Percentiles rank a stretch among this genome's conserved stretches.
Conservation (phyloP, 805 yeast species). For the Cyberlindnera americana region DNA sequence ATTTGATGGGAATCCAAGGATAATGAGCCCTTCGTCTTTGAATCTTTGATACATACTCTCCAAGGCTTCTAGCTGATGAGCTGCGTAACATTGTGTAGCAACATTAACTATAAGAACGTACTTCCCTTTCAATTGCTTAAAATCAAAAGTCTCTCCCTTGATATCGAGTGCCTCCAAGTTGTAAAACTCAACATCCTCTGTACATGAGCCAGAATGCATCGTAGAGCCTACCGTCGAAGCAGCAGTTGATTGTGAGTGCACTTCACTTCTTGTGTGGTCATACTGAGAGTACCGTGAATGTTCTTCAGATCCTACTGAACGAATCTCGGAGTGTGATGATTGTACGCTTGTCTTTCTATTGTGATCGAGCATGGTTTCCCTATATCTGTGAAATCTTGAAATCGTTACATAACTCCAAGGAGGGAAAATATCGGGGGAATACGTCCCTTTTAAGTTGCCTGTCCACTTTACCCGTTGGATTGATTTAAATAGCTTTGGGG, state of each 20-base stretch:
- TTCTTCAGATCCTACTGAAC: neutral
- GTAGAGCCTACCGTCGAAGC: neutral
- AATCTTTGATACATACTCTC: conserved; percentile 67
- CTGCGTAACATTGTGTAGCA: conserved; percentile 80
- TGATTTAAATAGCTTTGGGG: no score
- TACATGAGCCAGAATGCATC: no score
- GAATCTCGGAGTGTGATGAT: neutral
- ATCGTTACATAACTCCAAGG: no score
- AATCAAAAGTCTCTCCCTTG: conserved; percentile 54
- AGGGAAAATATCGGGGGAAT: no score
- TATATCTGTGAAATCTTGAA: no score
- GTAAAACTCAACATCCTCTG: conserved; percentile 47
- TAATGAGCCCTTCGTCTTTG: conserved; percentile 55
- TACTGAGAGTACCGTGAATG: neutral
- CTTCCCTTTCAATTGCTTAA: conserved; percentile 65
- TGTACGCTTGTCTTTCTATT: no score
- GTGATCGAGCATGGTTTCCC: no score
- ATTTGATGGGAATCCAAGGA: conserved; percentile 88
- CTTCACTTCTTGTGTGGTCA: conserved; percentile 3
- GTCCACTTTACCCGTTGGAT: no score
- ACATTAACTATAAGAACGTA: conserved; percentile 83
- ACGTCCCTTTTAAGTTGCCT: no score
- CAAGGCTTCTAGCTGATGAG: conserved; percentile 72
- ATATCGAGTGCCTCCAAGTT: conserved; percentile 58
- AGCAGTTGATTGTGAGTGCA: neutral